Base-by-base conservation (phyloP, 441 rosid genomes). In the Metrosideros polymorpha region DNA sequence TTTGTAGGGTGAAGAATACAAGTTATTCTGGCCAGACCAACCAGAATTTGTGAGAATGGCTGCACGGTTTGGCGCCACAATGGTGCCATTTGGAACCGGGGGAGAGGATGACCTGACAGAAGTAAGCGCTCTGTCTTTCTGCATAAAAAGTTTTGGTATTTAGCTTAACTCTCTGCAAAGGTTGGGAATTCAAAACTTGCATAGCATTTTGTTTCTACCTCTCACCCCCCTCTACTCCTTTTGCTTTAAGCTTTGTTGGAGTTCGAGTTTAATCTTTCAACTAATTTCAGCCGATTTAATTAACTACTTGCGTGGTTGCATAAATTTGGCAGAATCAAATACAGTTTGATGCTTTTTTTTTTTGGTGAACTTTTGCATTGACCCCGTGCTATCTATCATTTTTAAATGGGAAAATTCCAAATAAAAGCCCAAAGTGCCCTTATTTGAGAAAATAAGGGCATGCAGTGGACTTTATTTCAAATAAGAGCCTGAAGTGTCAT, bases 31-130 rank as follows among this genome's bases (percentile, higher is more conserved):
- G 98, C 98, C 98, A 19, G 90, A 94, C 6, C 94, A 92, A 32
- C 98, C 89, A 71, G 99, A 97, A 87, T 95, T 97, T 88, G 98
- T 97, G 88, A 94, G 98, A 89, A 96, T 94, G 96, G 99, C 98
- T 47, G 98, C 98, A 25, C 89, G 90, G 56, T 97, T 96, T 85
- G 98, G 97, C 42, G 99, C 98, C 85, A 95, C 98, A 51, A 97
- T 97, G 56, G 94, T 97, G 39, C 98, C 99, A 42, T 97, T 96
- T 90, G 98, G 98, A 84, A 84, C 94, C 3, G 97, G 96, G 85
- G 98, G 99, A 89, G 99, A 97, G 92, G 99, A 96, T 88, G 99
- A 97, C 85, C 18, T 97, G 87, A 89, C 85, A 84, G 92, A 94
- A 79, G 99, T 95, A 93, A 93, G 95, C 89, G 86, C 29, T 3